A percentile compares a stretch with the other conserved stretches of the same genome.
phyloP scores from a whole-genome alignment of 2,329 filamentous ascomycete genomes.

The Fusarium begoniae region DNA sequence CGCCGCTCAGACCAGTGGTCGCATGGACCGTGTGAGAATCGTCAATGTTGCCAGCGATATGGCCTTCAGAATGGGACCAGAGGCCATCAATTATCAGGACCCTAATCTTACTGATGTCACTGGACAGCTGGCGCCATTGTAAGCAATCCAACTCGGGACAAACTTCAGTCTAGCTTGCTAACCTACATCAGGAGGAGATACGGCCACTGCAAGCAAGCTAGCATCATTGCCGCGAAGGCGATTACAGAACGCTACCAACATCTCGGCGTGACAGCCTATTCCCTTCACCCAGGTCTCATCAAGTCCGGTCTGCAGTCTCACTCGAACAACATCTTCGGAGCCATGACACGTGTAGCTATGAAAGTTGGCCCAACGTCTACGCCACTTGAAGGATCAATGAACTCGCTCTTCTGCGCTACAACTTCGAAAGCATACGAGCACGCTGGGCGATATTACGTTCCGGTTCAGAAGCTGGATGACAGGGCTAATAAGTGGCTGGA shows the following conservation, averaged over 20 bases:
- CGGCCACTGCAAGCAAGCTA: conserved; percentile 36
- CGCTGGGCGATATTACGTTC: conserved; percentile 27
- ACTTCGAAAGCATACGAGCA: conserved; percentile 5
- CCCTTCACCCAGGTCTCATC: conserved; percentile 38
- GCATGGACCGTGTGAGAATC: conserved; percentile 31
- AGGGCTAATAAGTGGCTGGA: conserved; percentile 34
- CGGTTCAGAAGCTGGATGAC: conserved; percentile 28
- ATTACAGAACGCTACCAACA: conserved; percentile 32
- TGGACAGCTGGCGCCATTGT: conserved; percentile 32
- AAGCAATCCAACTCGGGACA: rapidly evolving
- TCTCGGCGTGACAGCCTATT: conserved; percentile 37
- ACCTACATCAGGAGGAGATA: conserved; percentile 22
- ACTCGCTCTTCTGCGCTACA: conserved; percentile 37
- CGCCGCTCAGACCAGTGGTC: conserved; percentile 9
- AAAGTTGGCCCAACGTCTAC: conserved; percentile 22
- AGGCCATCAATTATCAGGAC: conserved; percentile 35
- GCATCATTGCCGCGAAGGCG: conserved; percentile 29
- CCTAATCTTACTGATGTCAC: conserved; percentile 30
- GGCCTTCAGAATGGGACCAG: conserved; percentile 23
- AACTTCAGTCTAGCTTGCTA: neutral
- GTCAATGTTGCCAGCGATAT: conserved; percentile 41
- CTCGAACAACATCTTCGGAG: conserved; percentile 24
- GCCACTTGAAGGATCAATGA: conserved; percentile 33
- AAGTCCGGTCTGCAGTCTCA: conserved; percentile 30
- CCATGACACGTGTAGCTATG: conserved; percentile 18